Evolutionary conservation across 768 basidiomycete species (phyloP), one percentile per base, ranked within the genome.

Genomic region (Macrolepiota dolichaula): DNA sequence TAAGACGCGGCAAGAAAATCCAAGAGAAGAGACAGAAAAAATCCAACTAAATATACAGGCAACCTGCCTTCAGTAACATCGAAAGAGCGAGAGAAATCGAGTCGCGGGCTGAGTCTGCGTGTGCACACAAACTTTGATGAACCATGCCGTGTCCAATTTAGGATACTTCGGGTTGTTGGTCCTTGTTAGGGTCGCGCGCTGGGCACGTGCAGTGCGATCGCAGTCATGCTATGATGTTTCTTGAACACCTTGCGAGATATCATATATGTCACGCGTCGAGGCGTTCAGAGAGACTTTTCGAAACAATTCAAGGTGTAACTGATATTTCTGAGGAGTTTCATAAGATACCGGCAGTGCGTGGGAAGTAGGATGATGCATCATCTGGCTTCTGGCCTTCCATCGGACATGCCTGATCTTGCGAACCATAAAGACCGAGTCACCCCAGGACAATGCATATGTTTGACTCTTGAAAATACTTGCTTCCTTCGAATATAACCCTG

Each of bases 141-240:
- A 54, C 52, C 52, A 36, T 4, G 29, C 4, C 35, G 12, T 58
- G 19, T 50, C 57, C 57, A 15, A 50, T 50, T 58, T 58, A 11
- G 49, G 24, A 51, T 17, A 54, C 32, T 10, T 17, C 29, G 54
- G 25, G 54, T 55, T 55, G 54, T 55, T 55, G 37, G 54, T 22
- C 38, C 54, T 55, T 55, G 54, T 56, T 47, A 49, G 55, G 55
- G 55, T 46, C 55, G 55, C 55, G 55, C 12, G n/a, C 17, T 29
- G 29, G 36, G 0, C 55, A 56, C 55, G 55, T 56, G 55, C 44
- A 12, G 25, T 12, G n/a, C 32, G 7, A 32, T 56, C 44, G 29
- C 4, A 6, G 52, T 54, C 52, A 54, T 54, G 52, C 38, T 54
- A 54, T 38, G n/a, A 19, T 44, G 42, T 10, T 17, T 22, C 19